These are phyloP conservation scores for Rhipidocladum racemiflorum DNA, from an alignment of 176 grass and related monocot genomes.

Conservation along the genomic window DNA sequence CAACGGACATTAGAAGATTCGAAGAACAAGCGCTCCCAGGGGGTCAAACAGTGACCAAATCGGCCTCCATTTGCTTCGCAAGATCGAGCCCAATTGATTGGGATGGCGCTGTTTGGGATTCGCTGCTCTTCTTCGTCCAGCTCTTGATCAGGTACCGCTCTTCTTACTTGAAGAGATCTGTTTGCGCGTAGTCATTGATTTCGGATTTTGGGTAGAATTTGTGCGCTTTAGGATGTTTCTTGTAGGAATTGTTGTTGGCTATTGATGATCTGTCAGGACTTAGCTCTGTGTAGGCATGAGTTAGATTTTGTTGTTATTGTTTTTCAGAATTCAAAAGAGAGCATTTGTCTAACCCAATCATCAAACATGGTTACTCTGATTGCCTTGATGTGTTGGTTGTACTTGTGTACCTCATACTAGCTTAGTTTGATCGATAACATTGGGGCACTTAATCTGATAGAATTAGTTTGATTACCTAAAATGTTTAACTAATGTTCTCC, in stretches of 20 bases:
- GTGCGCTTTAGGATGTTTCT: background rate
- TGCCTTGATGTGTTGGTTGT: background rate
- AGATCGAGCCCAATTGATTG: background rate
- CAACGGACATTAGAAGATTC: no score
- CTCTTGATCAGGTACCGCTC: constrained; percentile 36
- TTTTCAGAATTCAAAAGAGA: background rate
- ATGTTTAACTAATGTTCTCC: background rate
- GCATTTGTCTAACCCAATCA: background rate
- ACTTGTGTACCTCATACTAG: background rate
- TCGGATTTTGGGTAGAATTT: background rate
- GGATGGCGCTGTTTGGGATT: background rate
- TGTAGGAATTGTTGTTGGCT: background rate
- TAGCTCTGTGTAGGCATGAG: background rate
- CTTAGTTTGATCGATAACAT: background rate
- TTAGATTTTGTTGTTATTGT: background rate
- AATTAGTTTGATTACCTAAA: background rate
- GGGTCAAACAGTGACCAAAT: background rate
- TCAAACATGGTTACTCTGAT: background rate
- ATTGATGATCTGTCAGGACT: background rate
- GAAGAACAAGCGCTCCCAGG: background rate
- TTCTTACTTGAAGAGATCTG: constrained; percentile 10
- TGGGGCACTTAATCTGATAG: background rate
- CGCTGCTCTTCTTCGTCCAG: background rate
- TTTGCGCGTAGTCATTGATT: background rate
- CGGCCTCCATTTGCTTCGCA: background rate